Evolutionary conservation across 2,329 filamentous ascomycete genomes (phyloP).

Genomic region (Fusarium vanettenii): DNA sequence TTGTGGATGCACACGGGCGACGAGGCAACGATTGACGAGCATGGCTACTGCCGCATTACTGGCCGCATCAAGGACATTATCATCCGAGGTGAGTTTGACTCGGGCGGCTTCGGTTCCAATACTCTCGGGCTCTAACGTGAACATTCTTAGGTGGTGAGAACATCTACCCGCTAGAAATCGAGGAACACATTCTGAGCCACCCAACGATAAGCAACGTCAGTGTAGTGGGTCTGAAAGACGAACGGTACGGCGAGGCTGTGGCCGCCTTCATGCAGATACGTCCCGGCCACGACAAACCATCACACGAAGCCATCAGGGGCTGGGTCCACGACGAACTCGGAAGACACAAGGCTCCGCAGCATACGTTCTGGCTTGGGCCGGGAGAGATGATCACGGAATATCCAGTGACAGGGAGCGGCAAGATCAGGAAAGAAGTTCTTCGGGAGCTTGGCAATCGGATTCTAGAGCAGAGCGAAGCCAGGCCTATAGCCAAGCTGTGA

Average conservation of each 20-base stretch:
- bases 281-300: background rate
- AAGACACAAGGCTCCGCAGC: background rate
- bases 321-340: background rate
- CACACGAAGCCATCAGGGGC: background rate
- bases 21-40: background rate
- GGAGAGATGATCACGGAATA: background rate
- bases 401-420: background rate
- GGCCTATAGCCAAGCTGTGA: background rate
- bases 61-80: background rate
- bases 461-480: background rate
- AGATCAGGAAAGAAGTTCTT: background rate
- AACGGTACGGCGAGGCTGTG: background rate
- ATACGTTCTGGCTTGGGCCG: background rate
- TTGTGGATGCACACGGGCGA: background rate
- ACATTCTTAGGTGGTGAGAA: background rate
- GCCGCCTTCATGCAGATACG: background rate
- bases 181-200: background rate
- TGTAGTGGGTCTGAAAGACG: background rate
- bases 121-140: background rate
- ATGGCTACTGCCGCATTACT: background rate
- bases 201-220: background rate
- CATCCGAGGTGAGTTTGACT: background rate
- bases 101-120: rapidly evolving
- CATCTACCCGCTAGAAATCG: background rate
- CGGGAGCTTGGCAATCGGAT: background rate